A percentile compares a stretch with the other conserved stretches of the same genome.
Evolutionary conservation across 1,284 basidiomycete genomes (phyloP).

Genomic region (Anthracocystis panici-leucophaei): DNA sequence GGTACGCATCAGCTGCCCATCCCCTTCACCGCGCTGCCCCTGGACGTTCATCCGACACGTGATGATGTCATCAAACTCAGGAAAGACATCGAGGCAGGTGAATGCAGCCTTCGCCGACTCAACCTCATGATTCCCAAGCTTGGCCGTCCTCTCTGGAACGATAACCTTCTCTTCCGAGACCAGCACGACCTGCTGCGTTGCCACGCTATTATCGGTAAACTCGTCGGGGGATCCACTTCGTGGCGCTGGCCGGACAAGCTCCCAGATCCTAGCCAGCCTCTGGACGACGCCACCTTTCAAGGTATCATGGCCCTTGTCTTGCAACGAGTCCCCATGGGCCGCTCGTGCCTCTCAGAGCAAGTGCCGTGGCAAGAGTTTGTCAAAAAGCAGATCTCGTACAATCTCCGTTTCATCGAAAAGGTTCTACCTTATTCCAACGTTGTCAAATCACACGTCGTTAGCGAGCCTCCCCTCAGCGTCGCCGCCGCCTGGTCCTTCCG

Average conservation of each 20-base stretch:
- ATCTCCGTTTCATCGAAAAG: constrained; percentile 3
- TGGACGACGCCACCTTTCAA: neutral
- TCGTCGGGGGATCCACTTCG: neutral
- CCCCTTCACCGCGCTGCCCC: neutral
- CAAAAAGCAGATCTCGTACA: neutral
- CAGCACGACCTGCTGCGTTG: neutral
- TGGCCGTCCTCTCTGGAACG: neutral
- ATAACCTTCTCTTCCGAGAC: neutral
- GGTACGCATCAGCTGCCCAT: constrained; percentile 1
- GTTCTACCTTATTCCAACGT: neutral
- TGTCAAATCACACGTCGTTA: constrained; percentile 2
- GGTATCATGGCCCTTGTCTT: neutral
- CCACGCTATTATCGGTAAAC: neutral
- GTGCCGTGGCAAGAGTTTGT: neutral
- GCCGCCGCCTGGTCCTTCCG: no score
- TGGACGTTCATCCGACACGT: neutral
- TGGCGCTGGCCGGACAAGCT: neutral
- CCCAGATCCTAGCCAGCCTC: neutral
- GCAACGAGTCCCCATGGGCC: neutral
- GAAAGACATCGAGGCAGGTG: neutral
- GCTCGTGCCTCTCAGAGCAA: neutral
- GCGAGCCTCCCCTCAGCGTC: constrained; percentile 15
- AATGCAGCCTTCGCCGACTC: neutral
- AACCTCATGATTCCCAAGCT: constrained; percentile 3
- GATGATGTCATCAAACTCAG: neutral